These are phyloP conservation scores for Saccharomyces hybrid DNA, from an alignment of 1,139 yeast species.

Conservation along the genomic window DNA sequence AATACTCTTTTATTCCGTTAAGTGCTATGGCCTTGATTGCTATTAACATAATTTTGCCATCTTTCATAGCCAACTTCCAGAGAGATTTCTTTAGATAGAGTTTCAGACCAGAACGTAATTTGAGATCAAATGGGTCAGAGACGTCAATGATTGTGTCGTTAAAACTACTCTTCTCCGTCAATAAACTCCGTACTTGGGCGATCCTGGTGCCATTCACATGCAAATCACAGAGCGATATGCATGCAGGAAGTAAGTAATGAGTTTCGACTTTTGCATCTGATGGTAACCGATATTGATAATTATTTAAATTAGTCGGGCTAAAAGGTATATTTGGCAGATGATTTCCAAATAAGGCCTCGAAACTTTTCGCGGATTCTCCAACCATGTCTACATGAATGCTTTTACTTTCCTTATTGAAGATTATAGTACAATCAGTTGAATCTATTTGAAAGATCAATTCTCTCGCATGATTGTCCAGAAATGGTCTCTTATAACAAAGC, in stretches of 20 bases:
- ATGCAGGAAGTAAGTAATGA: slow-evolving; percentile 21
- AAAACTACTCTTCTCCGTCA: slow-evolving; percentile 7
- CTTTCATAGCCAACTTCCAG: slow-evolving; percentile 27
- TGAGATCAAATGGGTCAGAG: slow-evolving; percentile 5
- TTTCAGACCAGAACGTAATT: slow-evolving; percentile 16
- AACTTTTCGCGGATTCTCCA: slow-evolving; percentile 28
- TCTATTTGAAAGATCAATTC: slow-evolving; percentile 52
- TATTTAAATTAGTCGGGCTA: slow-evolving; percentile 9
- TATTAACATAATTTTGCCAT: slow-evolving; percentile 19
- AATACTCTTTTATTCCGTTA: slow-evolving; percentile 20
- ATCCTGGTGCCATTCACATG: slow-evolving; percentile 20
- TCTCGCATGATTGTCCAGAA: slow-evolving; percentile 43
- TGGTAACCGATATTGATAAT: slow-evolving; percentile 8
- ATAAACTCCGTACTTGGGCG: slow-evolving; percentile 17
- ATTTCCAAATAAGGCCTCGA: slow-evolving; percentile 24
- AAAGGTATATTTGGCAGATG: slow-evolving; percentile 10
- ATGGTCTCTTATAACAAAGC: slow-evolving; percentile 50
- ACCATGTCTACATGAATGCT: slow-evolving; percentile 27
- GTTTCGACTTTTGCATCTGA: slow-evolving; percentile 2
- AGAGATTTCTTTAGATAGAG: slow-evolving; percentile 24
- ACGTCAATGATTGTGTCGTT: slow-evolving; percentile 16
- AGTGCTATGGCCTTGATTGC: slow-evolving; percentile 25
- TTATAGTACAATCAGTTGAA: slow-evolving; percentile 21
- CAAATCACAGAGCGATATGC: slow-evolving; percentile 20
- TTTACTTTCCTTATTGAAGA: slow-evolving; percentile 25